phyloP scores from a whole-genome alignment of 2,329 filamentous ascomycete genomes.

The Phialocephala subalpina region DNA sequence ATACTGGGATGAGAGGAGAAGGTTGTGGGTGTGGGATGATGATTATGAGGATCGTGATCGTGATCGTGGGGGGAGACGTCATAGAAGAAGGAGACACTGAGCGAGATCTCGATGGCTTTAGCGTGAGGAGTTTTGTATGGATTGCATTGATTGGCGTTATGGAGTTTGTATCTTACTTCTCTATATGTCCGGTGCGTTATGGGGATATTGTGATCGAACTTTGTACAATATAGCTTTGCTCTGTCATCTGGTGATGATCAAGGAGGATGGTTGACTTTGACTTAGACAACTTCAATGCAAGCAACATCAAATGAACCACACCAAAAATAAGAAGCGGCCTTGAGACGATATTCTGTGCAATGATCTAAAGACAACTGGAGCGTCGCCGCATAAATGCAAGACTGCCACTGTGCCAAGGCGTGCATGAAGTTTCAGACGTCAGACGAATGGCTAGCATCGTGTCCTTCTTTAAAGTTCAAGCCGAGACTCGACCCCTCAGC shows the following conservation, averaged over 20 bases:
- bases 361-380: too few species aligned
- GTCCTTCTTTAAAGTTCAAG: neutral
- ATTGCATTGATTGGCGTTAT: neutral
- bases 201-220: neutral
- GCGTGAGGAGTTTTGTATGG: neutral
- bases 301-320: neutral
- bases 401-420: neutral
- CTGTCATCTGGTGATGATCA: neutral
- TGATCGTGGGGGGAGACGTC: neutral
- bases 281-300: neutral
- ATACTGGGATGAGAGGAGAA: conserved; percentile 9
- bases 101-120: neutral
- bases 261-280: neutral
- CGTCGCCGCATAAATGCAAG: neutral
- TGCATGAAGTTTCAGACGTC: neutral
- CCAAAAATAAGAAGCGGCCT: neutral
- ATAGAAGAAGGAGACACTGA: conserved; percentile 14
- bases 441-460: too few species aligned
- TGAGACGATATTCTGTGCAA: too few species aligned
- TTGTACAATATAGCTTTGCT: neutral
- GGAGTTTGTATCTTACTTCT: neutral
- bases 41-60: conserved; percentile 1
- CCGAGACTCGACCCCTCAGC: neutral
- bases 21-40: conserved; percentile 19
- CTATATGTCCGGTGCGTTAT: neutral